Percentiles rank a stretch among this genome's conserved stretches.
Evolutionary conservation across 2,329 filamentous ascomycete genomes (phyloP).

Genomic region (Diaporthe amygdali): DNA sequence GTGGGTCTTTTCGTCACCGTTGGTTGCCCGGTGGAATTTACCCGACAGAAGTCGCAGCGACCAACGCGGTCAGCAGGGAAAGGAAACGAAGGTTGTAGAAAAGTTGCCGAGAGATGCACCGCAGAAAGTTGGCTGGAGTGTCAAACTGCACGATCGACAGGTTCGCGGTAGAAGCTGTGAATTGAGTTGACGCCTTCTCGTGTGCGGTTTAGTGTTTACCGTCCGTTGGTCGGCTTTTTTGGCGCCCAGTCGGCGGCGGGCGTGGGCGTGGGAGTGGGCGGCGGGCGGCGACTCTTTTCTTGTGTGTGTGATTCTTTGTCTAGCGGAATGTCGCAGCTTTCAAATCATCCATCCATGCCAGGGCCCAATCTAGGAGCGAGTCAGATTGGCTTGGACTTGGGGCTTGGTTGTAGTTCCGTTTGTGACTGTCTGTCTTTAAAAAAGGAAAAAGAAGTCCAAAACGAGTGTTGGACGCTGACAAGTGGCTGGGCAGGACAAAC

Average conservation of each 20-base stretch:
- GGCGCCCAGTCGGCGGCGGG: constrained; percentile 8
- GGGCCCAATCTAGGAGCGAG: constrained; percentile 11
- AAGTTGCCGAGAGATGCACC: neutral
- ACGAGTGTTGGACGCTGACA: constrained; percentile 14
- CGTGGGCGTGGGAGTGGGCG: constrained; percentile 1
- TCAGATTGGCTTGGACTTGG: constrained; percentile 17
- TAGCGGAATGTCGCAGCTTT: constrained; percentile 9
- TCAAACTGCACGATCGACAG: neutral
- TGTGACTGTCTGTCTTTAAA: constrained; percentile 1
- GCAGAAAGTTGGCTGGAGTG: neutral
- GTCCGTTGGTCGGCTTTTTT: constrained; percentile 15
- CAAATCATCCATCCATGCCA: constrained; percentile 12
- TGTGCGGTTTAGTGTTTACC: constrained; percentile 16
- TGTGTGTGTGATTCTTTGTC: constrained; percentile 1
- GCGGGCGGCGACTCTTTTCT: constrained; percentile 4
- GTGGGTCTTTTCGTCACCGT: constrained; percentile 27
- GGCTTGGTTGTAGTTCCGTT: constrained; percentile 4
- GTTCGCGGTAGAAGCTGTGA: constrained; percentile 2
- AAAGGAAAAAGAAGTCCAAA: constrained; percentile 11
- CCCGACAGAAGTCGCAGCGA: constrained; percentile 15
- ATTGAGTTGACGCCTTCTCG: constrained; percentile 11
- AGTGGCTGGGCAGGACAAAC: neutral
- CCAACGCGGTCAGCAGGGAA: neutral
- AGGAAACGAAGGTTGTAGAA: constrained; percentile 2
- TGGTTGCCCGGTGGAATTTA: constrained; percentile 19